These are phyloP conservation scores for Wickerhamomyces ciferrii DNA, from an alignment of 805 yeast genomes.

Conservation along the genomic window DNA sequence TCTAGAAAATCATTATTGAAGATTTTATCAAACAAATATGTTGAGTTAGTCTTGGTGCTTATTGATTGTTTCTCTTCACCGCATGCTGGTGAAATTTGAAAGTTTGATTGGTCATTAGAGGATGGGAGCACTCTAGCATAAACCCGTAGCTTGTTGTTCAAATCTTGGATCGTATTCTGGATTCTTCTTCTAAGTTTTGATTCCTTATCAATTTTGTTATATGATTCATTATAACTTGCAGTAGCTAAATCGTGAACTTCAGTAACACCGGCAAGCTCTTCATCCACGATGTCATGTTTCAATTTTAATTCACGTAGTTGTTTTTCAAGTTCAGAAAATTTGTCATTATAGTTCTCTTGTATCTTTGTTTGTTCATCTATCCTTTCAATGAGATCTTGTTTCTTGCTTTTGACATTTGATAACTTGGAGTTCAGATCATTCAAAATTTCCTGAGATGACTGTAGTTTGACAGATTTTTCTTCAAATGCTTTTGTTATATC, in stretches of 20 bases:
- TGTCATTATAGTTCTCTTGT: background rate
- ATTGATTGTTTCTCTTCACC: background rate
- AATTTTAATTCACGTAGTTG: conserved; percentile 18
- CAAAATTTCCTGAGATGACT: conserved; percentile 11
- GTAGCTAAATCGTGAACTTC: conserved; percentile 16
- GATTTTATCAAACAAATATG: conserved; percentile 8
- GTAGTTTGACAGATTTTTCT: conserved; percentile 20
- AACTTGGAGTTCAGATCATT: conserved; percentile 10
- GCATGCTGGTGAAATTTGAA: background rate
- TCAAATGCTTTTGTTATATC: conserved; percentile 22
- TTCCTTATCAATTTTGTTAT: conserved; percentile 29
- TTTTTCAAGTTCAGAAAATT: background rate
- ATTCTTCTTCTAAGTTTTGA: conserved; percentile 34
- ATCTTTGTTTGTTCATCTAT: conserved; percentile 5
- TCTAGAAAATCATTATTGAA: conserved; percentile 1
- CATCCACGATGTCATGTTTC: conserved; percentile 15
- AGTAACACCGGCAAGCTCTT: conserved; percentile 18
- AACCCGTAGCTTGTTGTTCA: conserved; percentile 27
- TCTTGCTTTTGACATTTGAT: conserved; percentile 9
- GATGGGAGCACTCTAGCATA: conserved; percentile 5
- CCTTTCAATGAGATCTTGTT: conserved; percentile 12
- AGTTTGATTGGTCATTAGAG: background rate
- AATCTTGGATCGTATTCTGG: conserved; percentile 44
- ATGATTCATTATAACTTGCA: conserved; percentile 17
- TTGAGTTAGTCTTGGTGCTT: background rate